Percentiles rank a stretch among this genome's conserved stretches.
Conservation (phyloP, 495 filamentous ascomycete species). For the Usnea hakonensis region DNA sequence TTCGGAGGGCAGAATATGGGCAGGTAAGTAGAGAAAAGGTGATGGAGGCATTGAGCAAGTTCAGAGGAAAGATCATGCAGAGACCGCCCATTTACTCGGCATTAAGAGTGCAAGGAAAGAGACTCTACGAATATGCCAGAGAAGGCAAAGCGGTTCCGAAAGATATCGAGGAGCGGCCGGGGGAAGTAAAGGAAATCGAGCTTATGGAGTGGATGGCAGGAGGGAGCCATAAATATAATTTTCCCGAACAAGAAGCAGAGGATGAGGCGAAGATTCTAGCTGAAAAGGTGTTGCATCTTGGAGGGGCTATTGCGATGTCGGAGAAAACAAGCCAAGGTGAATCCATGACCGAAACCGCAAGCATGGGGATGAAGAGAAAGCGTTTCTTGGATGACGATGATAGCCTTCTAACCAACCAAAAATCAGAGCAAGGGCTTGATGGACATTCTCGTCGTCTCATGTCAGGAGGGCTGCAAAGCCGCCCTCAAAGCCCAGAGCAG, state of each 20-base stretch:
- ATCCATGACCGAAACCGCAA: not conserved
- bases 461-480: constrained; percentile 42
- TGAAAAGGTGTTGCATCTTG: constrained; percentile 54
- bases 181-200: constrained; percentile 68
- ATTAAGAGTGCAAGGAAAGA: constrained; percentile 81
- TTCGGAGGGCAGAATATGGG: constrained; percentile 61
- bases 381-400: constrained; percentile 28
- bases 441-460: constrained; percentile 26
- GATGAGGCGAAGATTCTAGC: constrained; percentile 64
- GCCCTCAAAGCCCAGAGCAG: constrained; percentile 1
- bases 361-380: constrained; percentile 26
- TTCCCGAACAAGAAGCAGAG: constrained; percentile 67
- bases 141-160: constrained; percentile 75
- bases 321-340: constrained; percentile 21
- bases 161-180: constrained; percentile 72
- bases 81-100: constrained; percentile 90
- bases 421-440: constrained; percentile 9
- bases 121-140: constrained; percentile 89
- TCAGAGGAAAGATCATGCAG: constrained; percentile 84
- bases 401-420: constrained; percentile 11
- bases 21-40: constrained; percentile 73
- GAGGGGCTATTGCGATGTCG: constrained; percentile 23
- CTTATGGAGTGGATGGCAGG: constrained; percentile 82
- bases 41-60: constrained; percentile 65
- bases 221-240: constrained; percentile 62